Evolutionary conservation across 2,329 filamentous ascomycete species (phyloP).

Genomic region (Coniella lustricola): DNA sequence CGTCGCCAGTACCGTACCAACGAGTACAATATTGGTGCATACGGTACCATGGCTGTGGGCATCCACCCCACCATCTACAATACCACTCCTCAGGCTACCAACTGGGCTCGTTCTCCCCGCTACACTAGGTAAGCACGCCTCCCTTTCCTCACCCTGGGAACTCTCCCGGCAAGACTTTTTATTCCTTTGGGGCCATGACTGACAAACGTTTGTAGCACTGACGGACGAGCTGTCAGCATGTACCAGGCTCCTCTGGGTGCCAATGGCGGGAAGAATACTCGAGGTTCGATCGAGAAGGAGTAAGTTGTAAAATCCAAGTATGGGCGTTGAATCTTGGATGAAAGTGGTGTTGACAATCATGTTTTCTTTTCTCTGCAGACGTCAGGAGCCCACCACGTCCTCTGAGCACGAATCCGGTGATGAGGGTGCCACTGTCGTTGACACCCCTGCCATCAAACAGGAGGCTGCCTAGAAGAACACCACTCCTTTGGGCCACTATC

Average conservation of each 20-base stretch:
- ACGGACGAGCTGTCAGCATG: conserved; percentile 10
- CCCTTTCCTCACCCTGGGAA: background rate
- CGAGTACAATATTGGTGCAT: conserved; percentile 78
- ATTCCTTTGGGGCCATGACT: conserved; percentile 11
- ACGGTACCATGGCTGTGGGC: conserved; percentile 55
- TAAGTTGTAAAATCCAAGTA: conserved; percentile 15
- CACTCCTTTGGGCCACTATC: conserved; percentile 20
- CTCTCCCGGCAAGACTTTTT: background rate
- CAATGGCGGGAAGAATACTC: conserved; percentile 15
- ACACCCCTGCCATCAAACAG: conserved; percentile 37
- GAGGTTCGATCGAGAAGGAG: conserved; percentile 10
- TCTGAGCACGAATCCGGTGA: conserved; percentile 42
- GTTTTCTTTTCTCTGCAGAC: conserved; percentile 23
- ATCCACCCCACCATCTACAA: conserved; percentile 44
- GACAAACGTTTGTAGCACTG: conserved; percentile 10
- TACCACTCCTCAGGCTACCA: conserved; percentile 19
- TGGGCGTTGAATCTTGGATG: conserved; percentile 22
- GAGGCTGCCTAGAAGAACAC: conserved; percentile 29
- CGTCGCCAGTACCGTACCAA: conserved; percentile 93
- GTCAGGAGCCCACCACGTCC: conserved; percentile 33
- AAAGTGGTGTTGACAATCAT: conserved; percentile 15
- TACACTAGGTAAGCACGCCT: conserved; percentile 19
- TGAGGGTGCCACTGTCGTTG: conserved; percentile 48
- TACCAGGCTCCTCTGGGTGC: conserved; percentile 14
- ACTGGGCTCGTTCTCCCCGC: conserved; percentile 29